A percentile compares a stretch with the other conserved stretches of the same genome.
Evolutionary conservation across 202 grass and related monocot species (phyloP).

Genomic region (Carex arenaria): DNA sequence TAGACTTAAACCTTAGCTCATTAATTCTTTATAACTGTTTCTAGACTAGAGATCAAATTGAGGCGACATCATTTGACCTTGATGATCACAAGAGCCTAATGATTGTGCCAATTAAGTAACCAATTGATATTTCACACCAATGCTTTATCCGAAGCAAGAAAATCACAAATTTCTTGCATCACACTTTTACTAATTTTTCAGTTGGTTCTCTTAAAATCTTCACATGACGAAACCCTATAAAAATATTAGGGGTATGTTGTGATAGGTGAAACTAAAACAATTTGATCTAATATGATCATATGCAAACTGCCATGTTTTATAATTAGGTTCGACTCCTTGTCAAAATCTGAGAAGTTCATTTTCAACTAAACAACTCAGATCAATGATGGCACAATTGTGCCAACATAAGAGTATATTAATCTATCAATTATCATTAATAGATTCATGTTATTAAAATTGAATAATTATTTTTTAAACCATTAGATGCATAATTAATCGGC

Average conservation of each 20-base stretch:
- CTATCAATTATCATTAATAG: too few species aligned
- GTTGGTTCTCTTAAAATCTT: constrained; percentile 46
- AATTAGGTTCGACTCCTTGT: not conserved
- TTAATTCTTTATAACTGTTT: not conserved
- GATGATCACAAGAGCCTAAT: not conserved
- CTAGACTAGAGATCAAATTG: not conserved
- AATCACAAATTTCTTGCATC: not conserved
- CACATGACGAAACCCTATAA: not conserved
- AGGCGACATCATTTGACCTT: not conserved
- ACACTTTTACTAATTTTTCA: not conserved
- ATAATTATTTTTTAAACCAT: too few species aligned
- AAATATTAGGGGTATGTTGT: not conserved
- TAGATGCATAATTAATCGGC: too few species aligned
- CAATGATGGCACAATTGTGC: not conserved
- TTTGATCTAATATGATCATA: not conserved
- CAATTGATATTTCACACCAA: not conserved
- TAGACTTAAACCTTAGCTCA: not conserved
- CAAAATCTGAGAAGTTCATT: not conserved
- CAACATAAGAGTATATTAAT: too few species aligned
- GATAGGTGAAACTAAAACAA: not conserved
- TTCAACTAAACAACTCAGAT: not conserved
- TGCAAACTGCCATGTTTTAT: not conserved
- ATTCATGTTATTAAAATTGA: not conserved
- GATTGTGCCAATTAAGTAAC: not conserved
- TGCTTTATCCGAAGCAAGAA: not conserved